Percentiles rank a stretch among this genome's conserved stretches.
phyloP scores from a whole-genome alignment of 1,284 basidiomycete genomes.

The Trametes versicolor region DNA sequence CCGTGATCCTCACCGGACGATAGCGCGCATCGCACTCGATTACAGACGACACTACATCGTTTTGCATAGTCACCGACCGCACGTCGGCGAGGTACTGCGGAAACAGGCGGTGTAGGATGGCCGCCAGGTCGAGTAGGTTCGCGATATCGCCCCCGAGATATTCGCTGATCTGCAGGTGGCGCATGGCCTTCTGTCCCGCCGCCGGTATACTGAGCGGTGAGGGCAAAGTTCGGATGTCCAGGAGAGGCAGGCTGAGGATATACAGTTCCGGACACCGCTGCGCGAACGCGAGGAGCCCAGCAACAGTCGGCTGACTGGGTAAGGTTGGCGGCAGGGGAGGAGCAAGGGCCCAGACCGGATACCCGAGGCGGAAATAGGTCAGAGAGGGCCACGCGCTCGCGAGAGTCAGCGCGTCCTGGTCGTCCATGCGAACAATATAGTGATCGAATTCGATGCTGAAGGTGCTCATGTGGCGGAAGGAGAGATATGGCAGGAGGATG shows the following conservation, averaged over 20 bases:
- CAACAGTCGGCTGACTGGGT: not conserved
- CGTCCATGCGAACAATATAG: not conserved
- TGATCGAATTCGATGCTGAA: not conserved
- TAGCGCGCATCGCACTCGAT: too few species aligned
- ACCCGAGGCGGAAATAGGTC: not conserved
- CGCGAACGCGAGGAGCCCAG: not conserved
- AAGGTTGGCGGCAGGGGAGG: too few species aligned
- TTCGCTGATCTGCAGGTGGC: not conserved
- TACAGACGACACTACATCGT: too few species aligned
- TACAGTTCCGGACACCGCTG: not conserved
- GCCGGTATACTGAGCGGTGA: not conserved
- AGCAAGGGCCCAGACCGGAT: too few species aligned
- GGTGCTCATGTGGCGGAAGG: not conserved
- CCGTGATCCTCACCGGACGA: too few species aligned
- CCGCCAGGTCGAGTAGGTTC: not conserved
- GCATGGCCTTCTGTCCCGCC: not conserved
- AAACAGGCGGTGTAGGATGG: conserved; percentile 1
- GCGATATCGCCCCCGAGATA: not conserved
- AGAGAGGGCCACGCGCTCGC: not conserved
- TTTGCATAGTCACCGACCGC: not conserved
- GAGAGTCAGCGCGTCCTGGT: not conserved
- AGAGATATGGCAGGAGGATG: not conserved
- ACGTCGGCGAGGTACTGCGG: not conserved
- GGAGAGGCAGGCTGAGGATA: not conserved
- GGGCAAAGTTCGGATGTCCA: not conserved